phyloP scores from a whole-genome alignment of 2,329 filamentous ascomycete genomes.

The Ophiostoma quercus region DNA sequence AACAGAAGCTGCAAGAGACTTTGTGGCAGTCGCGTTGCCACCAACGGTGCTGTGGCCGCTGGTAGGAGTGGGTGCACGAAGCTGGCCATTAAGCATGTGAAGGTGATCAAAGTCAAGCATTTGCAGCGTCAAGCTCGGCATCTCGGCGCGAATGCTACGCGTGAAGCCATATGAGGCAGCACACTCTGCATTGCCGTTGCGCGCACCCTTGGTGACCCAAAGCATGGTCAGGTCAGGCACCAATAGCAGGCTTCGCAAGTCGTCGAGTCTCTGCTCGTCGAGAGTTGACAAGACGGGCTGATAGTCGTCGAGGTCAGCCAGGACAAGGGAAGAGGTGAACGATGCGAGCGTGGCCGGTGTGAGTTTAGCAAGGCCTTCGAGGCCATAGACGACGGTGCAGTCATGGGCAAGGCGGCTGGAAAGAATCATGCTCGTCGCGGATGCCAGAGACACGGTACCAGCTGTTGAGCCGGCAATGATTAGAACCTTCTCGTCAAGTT shows the following conservation, averaged over 20 bases:
- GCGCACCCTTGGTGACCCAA: slow-evolving; percentile 33
- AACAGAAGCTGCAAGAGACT: not conserved
- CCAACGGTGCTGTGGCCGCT: not conserved
- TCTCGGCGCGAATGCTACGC: slow-evolving; percentile 34
- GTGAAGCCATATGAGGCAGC: slow-evolving; percentile 35
- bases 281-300: slow-evolving; percentile 34
- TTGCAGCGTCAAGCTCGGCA: slow-evolving; percentile 32
- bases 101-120: slow-evolving; percentile 33
- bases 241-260: slow-evolving; percentile 29
- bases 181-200: slow-evolving; percentile 29
- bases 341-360: not conserved
- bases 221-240: slow-evolving; percentile 32
- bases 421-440: not conserved
- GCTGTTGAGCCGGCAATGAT: slow-evolving; percentile 1
- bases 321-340: slow-evolving; percentile 35
- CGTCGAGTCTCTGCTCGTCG: slow-evolving; percentile 33
- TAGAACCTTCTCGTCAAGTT: not conserved
- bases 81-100: slow-evolving; percentile 12
- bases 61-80: not conserved
- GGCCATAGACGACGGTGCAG: not conserved
- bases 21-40: not conserved
- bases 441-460: not conserved
- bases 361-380: slow-evolving; percentile 31
- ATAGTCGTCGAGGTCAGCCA: slow-evolving; percentile 36
- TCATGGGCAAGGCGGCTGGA: not conserved